phyloP scores from a whole-genome alignment of 257 asterid species.

The Parsonsia alboflavescens region DNA sequence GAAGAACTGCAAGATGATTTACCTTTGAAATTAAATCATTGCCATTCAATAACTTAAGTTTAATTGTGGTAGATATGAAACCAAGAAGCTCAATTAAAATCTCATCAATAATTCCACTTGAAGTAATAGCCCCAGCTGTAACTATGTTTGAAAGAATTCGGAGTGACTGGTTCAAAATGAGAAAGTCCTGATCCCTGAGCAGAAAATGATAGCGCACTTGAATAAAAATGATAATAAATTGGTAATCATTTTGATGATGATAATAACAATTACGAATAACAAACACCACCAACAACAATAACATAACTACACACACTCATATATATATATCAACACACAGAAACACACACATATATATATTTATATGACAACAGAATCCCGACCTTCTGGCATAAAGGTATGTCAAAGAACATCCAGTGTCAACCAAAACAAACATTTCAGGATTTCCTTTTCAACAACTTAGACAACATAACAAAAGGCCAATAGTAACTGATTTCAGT shows the following conservation, averaged over 20 bases:
- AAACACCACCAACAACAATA: too few species aligned
- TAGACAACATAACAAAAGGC: neutral
- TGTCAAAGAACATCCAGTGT: neutral
- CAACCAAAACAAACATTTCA: neutral
- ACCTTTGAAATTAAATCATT: constrained; percentile 88
- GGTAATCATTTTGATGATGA: neutral
- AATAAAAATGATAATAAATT: constrained; percentile 4
- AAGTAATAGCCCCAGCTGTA: constrained; percentile 67
- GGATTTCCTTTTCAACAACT: neutral
- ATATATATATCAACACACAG: too few species aligned
- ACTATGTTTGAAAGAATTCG: constrained; percentile 77
- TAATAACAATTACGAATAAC: too few species aligned
- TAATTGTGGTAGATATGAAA: constrained; percentile 46
- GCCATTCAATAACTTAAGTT: constrained; percentile 45
- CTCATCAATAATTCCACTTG: constrained; percentile 72
- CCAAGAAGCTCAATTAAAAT: constrained; percentile 59
- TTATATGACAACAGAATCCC: neutral
- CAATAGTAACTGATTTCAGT: neutral
- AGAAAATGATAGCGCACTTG: constrained; percentile 17
- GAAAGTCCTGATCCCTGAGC: constrained; percentile 63
- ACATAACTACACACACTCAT: too few species aligned
- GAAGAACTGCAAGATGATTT: constrained; percentile 16
- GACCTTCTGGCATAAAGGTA: neutral
- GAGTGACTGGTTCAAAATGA: constrained; percentile 66
- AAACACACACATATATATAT: too few species aligned